Evolutionary conservation across 768 basidiomycete species (phyloP).

Genomic region (Psilocybe cubensis): DNA sequence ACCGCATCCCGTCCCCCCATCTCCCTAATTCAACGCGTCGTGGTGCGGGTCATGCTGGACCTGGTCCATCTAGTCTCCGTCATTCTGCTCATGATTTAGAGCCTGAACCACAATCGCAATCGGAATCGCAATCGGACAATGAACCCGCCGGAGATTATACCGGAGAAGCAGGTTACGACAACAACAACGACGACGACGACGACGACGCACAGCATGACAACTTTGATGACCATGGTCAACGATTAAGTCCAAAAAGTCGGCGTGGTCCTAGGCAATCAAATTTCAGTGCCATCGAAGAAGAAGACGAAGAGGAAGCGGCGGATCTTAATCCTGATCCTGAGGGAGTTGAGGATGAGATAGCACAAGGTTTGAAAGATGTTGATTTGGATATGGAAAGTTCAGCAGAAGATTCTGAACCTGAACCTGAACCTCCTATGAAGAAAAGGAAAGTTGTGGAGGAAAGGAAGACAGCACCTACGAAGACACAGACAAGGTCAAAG

Average conservation of each 20-base stretch:
- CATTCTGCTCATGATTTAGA: constrained; percentile 29
- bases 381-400: constrained; percentile 32
- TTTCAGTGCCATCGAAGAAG: constrained; percentile 53
- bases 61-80: constrained; percentile 45
- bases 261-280: constrained; percentile 39
- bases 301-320: constrained; percentile 42
- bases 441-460: constrained; percentile 23
- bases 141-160: constrained; percentile 31
- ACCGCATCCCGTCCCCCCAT: constrained; percentile 64
- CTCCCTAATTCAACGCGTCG: constrained; percentile 33
- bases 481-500: constrained; percentile 31
- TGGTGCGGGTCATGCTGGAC: constrained; percentile 34
- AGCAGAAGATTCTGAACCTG: constrained; percentile 32
- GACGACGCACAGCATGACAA: constrained; percentile 27
- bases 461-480: constrained; percentile 18
- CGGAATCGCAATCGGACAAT: constrained; percentile 34
- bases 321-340: constrained; percentile 17
- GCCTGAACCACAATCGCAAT: constrained; percentile 27
- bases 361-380: constrained; percentile 41
- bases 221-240: constrained; percentile 33
- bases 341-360: constrained; percentile 46
- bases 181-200: constrained; percentile 23
- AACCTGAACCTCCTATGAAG: constrained; percentile 38
- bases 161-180: constrained; percentile 22
- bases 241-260: constrained; percentile 23